Conservation (phyloP, 257 asterid genomes). For the Ophiorrhiza pumila region DNA sequence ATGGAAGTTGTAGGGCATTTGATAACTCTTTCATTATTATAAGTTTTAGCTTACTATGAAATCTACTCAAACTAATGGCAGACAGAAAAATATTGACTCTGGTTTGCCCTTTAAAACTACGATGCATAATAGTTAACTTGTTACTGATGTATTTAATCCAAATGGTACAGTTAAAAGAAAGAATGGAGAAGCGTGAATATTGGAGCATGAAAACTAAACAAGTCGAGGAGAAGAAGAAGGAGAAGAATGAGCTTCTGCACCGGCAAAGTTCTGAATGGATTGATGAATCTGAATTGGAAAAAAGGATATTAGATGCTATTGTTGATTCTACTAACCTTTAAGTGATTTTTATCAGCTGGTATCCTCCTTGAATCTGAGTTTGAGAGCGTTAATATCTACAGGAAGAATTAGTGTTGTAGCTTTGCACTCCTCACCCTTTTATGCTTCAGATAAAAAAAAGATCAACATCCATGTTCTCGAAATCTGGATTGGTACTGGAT, state of each 20-base stretch:
- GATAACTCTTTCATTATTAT: not conserved
- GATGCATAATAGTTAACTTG: not conserved
- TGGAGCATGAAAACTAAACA: constrained; percentile 68
- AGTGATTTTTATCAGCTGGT: not conserved
- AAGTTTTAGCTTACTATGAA: not conserved
- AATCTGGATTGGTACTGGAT: no score
- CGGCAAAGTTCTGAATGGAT: constrained; percentile 66
- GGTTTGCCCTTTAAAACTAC: not conserved
- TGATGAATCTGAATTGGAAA: constrained; percentile 42
- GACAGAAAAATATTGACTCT: no score
- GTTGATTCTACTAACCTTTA: constrained; percentile 15
- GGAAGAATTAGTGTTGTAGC: not conserved
- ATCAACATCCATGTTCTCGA: not conserved
- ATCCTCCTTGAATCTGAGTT: not conserved
- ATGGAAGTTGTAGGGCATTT: not conserved
- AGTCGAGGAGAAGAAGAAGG: constrained; percentile 47
- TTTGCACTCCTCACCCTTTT: not conserved
- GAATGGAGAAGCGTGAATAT: constrained; percentile 72
- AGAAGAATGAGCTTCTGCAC: constrained; percentile 48
- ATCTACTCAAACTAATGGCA: not conserved
- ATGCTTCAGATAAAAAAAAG: not conserved
- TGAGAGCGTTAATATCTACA: not conserved
- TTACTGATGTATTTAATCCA: constrained; percentile 3
- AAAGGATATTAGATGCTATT: constrained; percentile 19
- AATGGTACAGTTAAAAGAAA: constrained; percentile 57